phyloP scores from a whole-genome alignment of 116 monocot genomes.

The Posidonia oceanica region DNA sequence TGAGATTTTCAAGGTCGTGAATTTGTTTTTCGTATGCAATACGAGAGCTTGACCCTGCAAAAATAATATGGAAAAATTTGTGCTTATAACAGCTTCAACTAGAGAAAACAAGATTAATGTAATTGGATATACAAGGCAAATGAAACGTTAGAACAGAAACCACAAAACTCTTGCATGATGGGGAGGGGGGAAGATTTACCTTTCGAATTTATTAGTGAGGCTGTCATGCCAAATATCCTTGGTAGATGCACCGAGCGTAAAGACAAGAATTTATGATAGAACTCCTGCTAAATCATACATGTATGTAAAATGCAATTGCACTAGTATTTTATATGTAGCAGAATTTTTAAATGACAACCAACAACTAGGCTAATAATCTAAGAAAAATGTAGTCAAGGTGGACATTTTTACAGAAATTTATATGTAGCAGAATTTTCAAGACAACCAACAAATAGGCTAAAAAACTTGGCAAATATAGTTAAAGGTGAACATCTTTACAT shows the following conservation, averaged over 20 bases:
- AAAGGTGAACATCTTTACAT: too few species aligned
- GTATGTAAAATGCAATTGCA: neutral
- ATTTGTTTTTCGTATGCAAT: slow-evolving; percentile 31
- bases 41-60: slow-evolving; percentile 18
- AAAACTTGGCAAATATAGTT: too few species aligned
- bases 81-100: neutral
- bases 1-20: slow-evolving; percentile 38
- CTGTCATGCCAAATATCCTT: slow-evolving; percentile 78
- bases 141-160: neutral
- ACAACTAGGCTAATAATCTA: too few species aligned
- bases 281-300: slow-evolving; percentile 24
- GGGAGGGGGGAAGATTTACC: slow-evolving; percentile 13
- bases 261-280: slow-evolving; percentile 35
- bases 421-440: too few species aligned
- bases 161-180: neutral
- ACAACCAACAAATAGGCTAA: too few species aligned
- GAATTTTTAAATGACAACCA: too few species aligned
- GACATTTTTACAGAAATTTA: too few species aligned
- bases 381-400: too few species aligned
- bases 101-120: neutral
- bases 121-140: neutral
- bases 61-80: slow-evolving; percentile 2
- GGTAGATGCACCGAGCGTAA: slow-evolving; percentile 24
- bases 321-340: too few species aligned
- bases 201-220: slow-evolving; percentile 48